These are phyloP conservation scores for Lentinula boryana DNA, from an alignment of 768 basidiomycete species.

Conservation along the genomic window DNA sequence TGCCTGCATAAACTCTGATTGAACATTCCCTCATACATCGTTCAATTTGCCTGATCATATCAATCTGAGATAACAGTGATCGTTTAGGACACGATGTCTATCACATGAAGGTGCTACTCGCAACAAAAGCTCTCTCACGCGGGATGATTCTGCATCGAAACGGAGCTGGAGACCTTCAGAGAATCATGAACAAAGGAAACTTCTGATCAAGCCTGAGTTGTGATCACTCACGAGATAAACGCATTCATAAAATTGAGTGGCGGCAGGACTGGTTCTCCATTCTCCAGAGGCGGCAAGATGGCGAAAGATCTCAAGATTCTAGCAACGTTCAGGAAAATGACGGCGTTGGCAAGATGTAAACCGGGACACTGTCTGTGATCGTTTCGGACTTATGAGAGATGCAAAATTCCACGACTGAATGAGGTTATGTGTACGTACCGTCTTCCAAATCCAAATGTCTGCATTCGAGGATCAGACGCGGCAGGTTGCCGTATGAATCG, in stretches of 20 bases:
- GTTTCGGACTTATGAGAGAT: neutral
- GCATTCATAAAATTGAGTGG: neutral
- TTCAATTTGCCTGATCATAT: neutral
- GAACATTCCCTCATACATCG: neutral
- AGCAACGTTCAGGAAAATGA: neutral
- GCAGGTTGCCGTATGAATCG: neutral
- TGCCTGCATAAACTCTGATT: neutral
- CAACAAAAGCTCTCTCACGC: neutral
- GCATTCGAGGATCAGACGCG: neutral
- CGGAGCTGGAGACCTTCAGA: neutral
- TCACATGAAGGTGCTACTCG: neutral
- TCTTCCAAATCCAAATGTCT: constrained; percentile 7
- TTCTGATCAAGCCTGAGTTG: too few species aligned
- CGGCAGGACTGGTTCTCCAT: neutral
- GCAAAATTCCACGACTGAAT: neutral
- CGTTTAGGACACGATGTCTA: neutral
- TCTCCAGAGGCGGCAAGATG: neutral
- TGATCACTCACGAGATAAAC: neutral
- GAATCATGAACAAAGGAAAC: neutral
- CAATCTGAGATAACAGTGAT: neutral
- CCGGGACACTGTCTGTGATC: constrained; percentile 7
- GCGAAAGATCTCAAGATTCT: neutral
- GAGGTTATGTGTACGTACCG: neutral
- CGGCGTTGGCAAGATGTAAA: neutral
- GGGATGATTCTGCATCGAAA: neutral